These are phyloP conservation scores for Collybia nuda DNA, from an alignment of 768 basidiomycete genomes.

Conservation along the genomic window DNA sequence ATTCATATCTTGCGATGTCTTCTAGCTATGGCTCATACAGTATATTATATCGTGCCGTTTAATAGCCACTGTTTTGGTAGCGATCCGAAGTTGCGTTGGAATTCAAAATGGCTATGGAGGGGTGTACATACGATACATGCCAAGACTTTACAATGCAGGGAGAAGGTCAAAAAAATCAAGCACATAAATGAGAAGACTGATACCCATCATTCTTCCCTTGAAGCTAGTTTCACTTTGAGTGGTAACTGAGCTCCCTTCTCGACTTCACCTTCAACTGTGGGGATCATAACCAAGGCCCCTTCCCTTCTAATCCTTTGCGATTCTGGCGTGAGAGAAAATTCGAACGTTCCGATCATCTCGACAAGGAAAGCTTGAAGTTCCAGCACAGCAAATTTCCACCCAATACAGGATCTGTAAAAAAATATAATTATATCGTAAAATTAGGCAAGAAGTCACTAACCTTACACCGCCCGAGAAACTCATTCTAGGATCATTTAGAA, in stretches of 20 bases:
- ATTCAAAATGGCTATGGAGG: no score
- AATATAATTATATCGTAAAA: background rate
- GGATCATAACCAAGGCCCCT: constrained; percentile 39
- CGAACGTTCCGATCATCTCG: constrained; percentile 52
- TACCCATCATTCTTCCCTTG: constrained; percentile 17
- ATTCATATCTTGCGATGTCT: constrained; percentile 2
- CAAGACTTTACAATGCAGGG: no score
- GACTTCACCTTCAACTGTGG: constrained; percentile 39
- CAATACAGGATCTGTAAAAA: constrained; percentile 30
- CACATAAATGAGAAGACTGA: background rate
- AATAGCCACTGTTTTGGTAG: no score
- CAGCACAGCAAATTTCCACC: constrained; percentile 40
- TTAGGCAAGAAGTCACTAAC: constrained; percentile 13
- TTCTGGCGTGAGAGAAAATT: constrained; percentile 43
- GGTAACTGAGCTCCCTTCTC: constrained; percentile 43
- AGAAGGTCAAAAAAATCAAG: background rate
- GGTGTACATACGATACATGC: no score
- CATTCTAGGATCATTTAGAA: constrained; percentile 18
- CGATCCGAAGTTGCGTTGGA: no score
- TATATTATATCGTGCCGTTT: no score
- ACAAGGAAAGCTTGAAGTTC: constrained; percentile 63
- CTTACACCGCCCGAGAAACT: constrained; percentile 31
- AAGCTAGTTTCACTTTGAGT: constrained; percentile 32
- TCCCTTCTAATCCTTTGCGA: constrained; percentile 35
- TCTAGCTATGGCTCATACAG: no score